Evolutionary conservation across 129 eudicot genomes (phyloP), one percentile per base, ranked within the genome.

Genomic region (Artemisia tridentata): DNA sequence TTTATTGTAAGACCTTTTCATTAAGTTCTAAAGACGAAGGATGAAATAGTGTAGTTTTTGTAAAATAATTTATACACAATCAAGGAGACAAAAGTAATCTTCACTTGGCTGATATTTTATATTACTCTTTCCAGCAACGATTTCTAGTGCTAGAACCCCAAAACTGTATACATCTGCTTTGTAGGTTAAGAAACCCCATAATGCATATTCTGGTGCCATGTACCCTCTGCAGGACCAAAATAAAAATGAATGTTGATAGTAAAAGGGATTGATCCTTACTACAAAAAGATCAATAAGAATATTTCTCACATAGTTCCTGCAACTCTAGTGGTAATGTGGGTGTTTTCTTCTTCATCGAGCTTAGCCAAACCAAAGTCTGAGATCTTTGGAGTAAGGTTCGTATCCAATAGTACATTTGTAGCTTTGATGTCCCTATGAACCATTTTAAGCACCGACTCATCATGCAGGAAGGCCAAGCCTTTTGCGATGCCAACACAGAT

Each of bases 301-400:
- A 11, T 54, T 15, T 14, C 90, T 86, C 65, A 89, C 96, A 89
- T 82, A 4, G 96, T 89, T 77, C 96, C 96, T 7, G 96, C 96
- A 72, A 89, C 82, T 77, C 85, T 71, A 15, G 96, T 88, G 72
- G 71, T 81, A 61, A 86, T 86, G 57, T 86, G 96, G 11, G 84
- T 81, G 74, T 84, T 74, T 50, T 84, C 92, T 59, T 85, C 96
- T 43, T 52, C 95, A 69, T 78, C 68, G 50, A 88, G 96, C 74
- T 82, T 86, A 56, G 96, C 96, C 53, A 88, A 69, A 67, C 11
- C 91, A 78, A 88, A 88, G 61, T 86, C 96, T 0, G 89, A 89
- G 34, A 89, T 89, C 78, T 84, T 84, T 9, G 96, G 84, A 72
- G 75, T 88, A 6, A 86, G 82, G 34, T 86, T 69, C 17, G 21